These are phyloP conservation scores for Skeletonema potamos DNA, from an alignment of 108 stramenopile species.

Conservation along the genomic window DNA sequence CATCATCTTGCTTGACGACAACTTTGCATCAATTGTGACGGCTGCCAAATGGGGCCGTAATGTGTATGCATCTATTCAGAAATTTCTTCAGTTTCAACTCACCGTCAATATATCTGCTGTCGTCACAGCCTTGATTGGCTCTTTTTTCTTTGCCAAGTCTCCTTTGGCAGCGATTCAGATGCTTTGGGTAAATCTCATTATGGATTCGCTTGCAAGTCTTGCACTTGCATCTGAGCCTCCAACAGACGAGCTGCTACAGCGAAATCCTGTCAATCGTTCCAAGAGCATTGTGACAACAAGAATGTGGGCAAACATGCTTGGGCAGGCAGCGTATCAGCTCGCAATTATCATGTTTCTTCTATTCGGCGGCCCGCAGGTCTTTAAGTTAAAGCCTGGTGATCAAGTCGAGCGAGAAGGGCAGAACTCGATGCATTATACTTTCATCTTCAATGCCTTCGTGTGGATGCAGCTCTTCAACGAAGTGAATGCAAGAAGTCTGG, in stretches of 20 bases:
- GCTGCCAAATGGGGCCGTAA: constrained; percentile 98
- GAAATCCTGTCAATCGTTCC: constrained; percentile 77
- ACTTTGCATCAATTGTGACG: constrained; percentile 97
- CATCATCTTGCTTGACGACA: constrained; percentile 95
- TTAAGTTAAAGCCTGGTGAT: constrained; percentile 58
- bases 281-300: constrained; percentile 79
- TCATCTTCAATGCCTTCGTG: constrained; percentile 97
- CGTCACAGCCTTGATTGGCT: constrained; percentile 86
- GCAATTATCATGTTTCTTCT: constrained; percentile 70
- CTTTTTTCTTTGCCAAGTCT: constrained; percentile 80
- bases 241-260: constrained; percentile 73
- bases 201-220: constrained; percentile 97
- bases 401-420: constrained; percentile 44
- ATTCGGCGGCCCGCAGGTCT: constrained; percentile 60
- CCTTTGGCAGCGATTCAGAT: constrained; percentile 96
- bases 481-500: constrained; percentile 87
- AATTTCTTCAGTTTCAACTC: constrained; percentile 98
- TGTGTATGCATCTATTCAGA: constrained; percentile 96
- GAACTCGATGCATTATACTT: constrained; percentile 83
- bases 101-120: constrained; percentile 97
- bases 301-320: constrained; percentile 94
- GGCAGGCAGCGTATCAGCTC: constrained; percentile 88
- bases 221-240: constrained; percentile 96
- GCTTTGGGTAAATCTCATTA: constrained; percentile 98
- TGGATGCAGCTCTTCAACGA: constrained; percentile 98